Conservation (phyloP, 177 flowering plant genomes). For the Vitis hybrid region DNA sequence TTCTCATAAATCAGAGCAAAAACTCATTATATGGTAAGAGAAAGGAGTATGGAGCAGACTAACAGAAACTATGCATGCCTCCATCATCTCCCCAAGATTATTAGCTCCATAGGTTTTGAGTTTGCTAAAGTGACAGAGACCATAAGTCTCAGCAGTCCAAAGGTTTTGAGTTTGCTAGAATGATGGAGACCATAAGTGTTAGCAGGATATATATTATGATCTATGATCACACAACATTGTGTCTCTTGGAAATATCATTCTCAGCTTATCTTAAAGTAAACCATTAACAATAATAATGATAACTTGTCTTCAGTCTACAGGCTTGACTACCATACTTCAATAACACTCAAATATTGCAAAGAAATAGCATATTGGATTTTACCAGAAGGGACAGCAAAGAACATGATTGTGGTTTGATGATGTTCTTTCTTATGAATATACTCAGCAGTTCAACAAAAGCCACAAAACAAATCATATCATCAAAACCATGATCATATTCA, state of each 20-base stretch:
- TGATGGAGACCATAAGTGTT: too few species aligned
- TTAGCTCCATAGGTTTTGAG: too few species aligned
- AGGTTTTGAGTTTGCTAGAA: too few species aligned
- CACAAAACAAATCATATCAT: neutral
- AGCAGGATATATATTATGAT: neutral
- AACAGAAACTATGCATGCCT: too few species aligned
- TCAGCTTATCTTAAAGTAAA: neutral
- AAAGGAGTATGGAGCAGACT: too few species aligned
- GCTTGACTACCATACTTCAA: neutral
- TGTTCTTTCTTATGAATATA: neutral
- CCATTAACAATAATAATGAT: neutral
- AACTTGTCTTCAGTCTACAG: neutral
- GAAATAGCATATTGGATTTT: neutral
- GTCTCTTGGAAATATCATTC: neutral
- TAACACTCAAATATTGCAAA: neutral
- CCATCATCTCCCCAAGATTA: too few species aligned
- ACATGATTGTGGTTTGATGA: neutral
- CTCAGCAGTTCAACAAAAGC: neutral
- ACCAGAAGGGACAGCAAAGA: neutral
- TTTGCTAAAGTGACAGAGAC: too few species aligned
- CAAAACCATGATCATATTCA: neutral
- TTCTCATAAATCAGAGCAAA: too few species aligned
- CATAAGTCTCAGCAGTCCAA: too few species aligned
- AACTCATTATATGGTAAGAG: too few species aligned
- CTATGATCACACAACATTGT: neutral